Evolutionary conservation across 768 basidiomycete genomes (phyloP).

Genomic region (Xerocomellus intermedius): DNA sequence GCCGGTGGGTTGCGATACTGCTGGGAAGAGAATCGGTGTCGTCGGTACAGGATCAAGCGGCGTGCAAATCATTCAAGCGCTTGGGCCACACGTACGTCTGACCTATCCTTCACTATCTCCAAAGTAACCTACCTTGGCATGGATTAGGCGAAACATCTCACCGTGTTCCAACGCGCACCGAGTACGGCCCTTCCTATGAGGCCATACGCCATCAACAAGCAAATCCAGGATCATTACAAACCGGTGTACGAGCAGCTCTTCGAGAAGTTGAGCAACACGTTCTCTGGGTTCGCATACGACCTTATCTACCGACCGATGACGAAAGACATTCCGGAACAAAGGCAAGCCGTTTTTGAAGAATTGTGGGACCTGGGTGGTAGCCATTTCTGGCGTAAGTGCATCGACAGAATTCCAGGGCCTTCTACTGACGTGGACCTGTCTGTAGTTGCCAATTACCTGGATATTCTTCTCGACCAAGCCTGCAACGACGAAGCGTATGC

Average conservation of each 20-base stretch:
- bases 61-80: slow-evolving; percentile 4
- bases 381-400: slow-evolving; percentile 5
- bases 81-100: slow-evolving; percentile 5
- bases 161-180: slow-evolving; percentile 12
- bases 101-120: background rate
- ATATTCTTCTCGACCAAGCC: background rate
- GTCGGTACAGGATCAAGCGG: slow-evolving; percentile 10
- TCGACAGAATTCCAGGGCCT: background rate
- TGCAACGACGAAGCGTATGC: slow-evolving; percentile 8
- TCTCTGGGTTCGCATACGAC: background rate
- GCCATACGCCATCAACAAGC: slow-evolving; percentile 3
- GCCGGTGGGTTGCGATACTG: slow-evolving; percentile 4
- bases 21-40: slow-evolving; percentile 11
- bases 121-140: background rate
- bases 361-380: slow-evolving; percentile 4
- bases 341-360: slow-evolving; percentile 5
- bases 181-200: slow-evolving; percentile 10
- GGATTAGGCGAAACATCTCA: slow-evolving; percentile 4
- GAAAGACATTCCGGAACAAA: slow-evolving; percentile 3
- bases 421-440: background rate
- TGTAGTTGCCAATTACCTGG: slow-evolving; percentile 7
- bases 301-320: slow-evolving; percentile 11
- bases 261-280: background rate
- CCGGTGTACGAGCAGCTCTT: slow-evolving; percentile 6
- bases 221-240: slow-evolving; percentile 10